Evolutionary conservation across 345 rosid species (phyloP), one percentile per base, ranked within the genome.

Genomic region (Balakata baccata): DNA sequence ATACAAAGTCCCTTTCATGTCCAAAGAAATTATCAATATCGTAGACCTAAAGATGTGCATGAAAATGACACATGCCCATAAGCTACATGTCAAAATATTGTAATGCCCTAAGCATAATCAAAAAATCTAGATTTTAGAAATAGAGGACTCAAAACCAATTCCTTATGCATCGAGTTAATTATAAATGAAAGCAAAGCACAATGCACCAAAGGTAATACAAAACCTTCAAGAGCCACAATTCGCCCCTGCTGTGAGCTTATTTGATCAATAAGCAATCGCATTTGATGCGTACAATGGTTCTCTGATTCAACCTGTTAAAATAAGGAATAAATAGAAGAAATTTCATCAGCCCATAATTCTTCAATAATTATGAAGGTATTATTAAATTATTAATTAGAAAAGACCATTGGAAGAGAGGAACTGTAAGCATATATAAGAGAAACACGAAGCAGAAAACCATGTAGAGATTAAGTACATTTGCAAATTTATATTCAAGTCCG

Each of bases 161-260:
- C 37, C 38, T 13, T 5, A 8, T 13, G 41, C 38, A 58, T 13
- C 56, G 53, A 34, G 37, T 29, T 22, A 75, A 57, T 7, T 25
- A 69, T 54, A 43, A 49, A 61, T 54, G 25, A 38, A 66, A 64
- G n/a, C 25, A 52, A 22, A 64, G 11, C 7, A 2, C 38, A 46
- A 66, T 11, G 25, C 34, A 17, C 17, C 13, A 0, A 1, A 45
- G 68, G 3, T 7, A 52, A 43, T 60, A 16, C 12, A 68, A 66
- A 50, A 93, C 99, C 97, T 90, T 93, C 86, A 9, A 95, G 86
- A 50, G 88, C 80, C 59, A 95, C 82, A 82, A 95, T 89, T n/a
- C 73, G 84, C 1, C 87, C 85, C 69, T 91, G 98, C 70, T 88
- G 94, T 20, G 73, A 78, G 82, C 97, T 91, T 18, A 90, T 90